Percentiles rank a stretch among this genome's conserved stretches.
These are phyloP conservation scores for Suillus subalutaceus DNA, from an alignment of 768 basidiomycete species.

Conservation along the genomic window DNA sequence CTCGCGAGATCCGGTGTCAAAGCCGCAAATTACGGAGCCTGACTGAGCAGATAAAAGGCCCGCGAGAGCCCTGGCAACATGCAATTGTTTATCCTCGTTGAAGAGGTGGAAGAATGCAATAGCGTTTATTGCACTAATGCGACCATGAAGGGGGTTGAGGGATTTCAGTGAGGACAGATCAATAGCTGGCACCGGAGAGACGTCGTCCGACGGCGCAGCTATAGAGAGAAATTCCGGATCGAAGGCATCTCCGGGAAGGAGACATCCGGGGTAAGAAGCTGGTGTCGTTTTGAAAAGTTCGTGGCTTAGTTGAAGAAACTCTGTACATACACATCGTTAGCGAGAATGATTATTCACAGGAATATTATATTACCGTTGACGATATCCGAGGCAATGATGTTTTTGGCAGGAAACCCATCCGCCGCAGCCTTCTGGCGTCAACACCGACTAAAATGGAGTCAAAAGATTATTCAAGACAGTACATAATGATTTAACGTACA, in stretches of 20 bases:
- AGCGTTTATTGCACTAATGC: constrained; percentile 50
- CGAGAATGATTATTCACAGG: background rate
- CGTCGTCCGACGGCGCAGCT: constrained; percentile 30
- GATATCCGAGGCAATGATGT: constrained; percentile 44
- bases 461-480: background rate
- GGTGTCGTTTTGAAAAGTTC: constrained; percentile 60
- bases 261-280: constrained; percentile 52
- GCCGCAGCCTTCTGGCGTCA: constrained; percentile 43
- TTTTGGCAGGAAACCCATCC: constrained; percentile 46
- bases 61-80: constrained; percentile 30
- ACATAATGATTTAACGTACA: constrained; percentile 31
- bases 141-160: constrained; percentile 50
- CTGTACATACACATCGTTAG: constrained; percentile 32
- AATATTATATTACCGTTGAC: constrained; percentile 28
- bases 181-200: constrained; percentile 27
- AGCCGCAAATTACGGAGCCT: constrained; percentile 37
- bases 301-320: constrained; percentile 61
- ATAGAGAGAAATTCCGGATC: constrained; percentile 45
- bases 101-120: constrained; percentile 50
- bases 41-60: constrained; percentile 31
- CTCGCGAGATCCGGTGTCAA: constrained; percentile 21
- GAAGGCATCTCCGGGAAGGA: constrained; percentile 59
- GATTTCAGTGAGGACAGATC: constrained; percentile 40
- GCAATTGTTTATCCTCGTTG: constrained; percentile 29
- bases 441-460: constrained; percentile 19